phyloP scores from a whole-genome alignment of 2,329 filamentous ascomycete genomes.

The Clarireedia homoeocarpa region DNA sequence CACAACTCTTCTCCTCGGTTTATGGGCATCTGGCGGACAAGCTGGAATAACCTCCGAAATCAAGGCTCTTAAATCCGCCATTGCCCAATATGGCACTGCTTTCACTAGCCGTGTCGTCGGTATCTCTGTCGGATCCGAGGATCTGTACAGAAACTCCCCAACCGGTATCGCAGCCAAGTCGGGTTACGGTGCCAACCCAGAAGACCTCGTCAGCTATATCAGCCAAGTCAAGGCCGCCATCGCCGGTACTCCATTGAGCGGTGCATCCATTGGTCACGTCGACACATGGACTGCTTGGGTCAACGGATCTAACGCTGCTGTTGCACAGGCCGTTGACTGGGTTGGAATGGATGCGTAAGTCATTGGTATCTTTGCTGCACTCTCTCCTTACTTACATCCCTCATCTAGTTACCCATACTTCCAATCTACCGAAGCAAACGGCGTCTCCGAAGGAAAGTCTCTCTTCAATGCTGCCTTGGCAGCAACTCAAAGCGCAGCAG shows the following conservation, averaged over 20 bases:
- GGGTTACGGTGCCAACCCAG: conserved; percentile 55
- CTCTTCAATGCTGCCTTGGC: conserved; percentile 63
- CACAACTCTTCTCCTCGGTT: conserved; percentile 70
- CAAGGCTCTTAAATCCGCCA: conserved; percentile 60
- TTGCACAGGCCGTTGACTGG: conserved; percentile 67
- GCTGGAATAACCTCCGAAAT: conserved; percentile 64
- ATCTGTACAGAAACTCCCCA: conserved; percentile 73
- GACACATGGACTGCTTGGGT: conserved; percentile 82
- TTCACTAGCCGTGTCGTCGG: conserved; percentile 64
- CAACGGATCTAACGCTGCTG: conserved; percentile 62
- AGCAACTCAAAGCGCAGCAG: conserved; percentile 48
- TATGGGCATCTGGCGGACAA: conserved; percentile 71
- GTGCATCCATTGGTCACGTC: conserved; percentile 67
- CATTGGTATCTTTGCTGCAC: neutral
- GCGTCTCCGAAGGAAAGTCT: conserved; percentile 52
- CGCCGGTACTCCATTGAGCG: conserved; percentile 49
- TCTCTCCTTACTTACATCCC: neutral
- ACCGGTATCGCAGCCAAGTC: conserved; percentile 57
- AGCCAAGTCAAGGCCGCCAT: conserved; percentile 56
- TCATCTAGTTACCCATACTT: conserved; percentile 61
- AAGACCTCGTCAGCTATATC: conserved; percentile 62
- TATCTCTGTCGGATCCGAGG: conserved; percentile 81
- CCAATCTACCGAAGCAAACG: conserved; percentile 60
- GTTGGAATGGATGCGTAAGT: conserved; percentile 64
- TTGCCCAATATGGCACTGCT: conserved; percentile 56